phyloP scores from a whole-genome alignment of 2,329 filamentous ascomycete genomes.

The Fusarium burgessii region DNA sequence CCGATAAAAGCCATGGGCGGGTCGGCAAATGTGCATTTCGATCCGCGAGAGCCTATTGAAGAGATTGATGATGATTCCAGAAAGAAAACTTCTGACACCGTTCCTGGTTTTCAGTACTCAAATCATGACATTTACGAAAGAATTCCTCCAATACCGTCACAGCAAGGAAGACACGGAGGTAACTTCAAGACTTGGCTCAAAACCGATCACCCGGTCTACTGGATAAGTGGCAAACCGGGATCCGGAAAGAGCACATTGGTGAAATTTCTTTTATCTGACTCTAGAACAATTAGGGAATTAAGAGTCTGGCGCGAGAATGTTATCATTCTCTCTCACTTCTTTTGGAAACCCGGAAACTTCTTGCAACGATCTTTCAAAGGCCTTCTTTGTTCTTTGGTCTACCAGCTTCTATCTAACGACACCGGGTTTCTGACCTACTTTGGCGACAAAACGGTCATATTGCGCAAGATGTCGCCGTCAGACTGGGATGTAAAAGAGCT shows the following conservation, averaged over 20 bases:
- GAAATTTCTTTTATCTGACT: not conserved
- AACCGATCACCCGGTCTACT: not conserved
- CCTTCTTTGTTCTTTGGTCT: not conserved
- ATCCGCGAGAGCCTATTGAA: too few species aligned
- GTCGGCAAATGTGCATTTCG: too few species aligned
- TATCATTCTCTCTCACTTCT: not conserved
- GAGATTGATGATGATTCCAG: too few species aligned
- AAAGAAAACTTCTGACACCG: too few species aligned
- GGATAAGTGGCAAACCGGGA: constrained; percentile 8
- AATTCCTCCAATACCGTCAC: too few species aligned
- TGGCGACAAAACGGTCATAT: not conserved
- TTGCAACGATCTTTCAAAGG: constrained; percentile 6
- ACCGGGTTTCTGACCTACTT: rapidly evolving
- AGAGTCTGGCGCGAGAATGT: not conserved
- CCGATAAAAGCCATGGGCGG: too few species aligned
- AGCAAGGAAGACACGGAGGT: too few species aligned
- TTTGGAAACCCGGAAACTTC: not conserved
- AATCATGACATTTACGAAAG: too few species aligned
- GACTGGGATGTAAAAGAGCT: constrained; percentile 2
- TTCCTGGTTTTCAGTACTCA: too few species aligned
- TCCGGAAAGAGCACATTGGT: constrained; percentile 8
- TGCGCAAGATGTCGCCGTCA: not conserved
- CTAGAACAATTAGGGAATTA: not conserved
- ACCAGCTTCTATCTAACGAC: not conserved
- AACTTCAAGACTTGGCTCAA: not conserved